Percentiles rank a stretch among this genome's conserved stretches.
These are phyloP conservation scores for Talaromyces sp. DNA, from an alignment of 2,329 filamentous ascomycete genomes.

Conservation along the genomic window DNA sequence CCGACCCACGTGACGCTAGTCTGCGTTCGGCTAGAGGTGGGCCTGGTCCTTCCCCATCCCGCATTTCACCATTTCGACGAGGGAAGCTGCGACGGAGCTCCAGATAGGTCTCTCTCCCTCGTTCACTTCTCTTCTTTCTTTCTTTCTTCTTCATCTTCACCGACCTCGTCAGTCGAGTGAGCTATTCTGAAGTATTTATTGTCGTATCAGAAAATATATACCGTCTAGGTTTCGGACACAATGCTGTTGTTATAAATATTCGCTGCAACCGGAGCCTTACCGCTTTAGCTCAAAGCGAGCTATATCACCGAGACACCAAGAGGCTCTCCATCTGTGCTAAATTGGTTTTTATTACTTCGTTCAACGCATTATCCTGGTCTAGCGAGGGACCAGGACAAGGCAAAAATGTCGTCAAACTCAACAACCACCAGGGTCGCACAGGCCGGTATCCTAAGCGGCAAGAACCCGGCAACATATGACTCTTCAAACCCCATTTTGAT, in stretches of 20 bases:
- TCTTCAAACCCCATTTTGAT: conserved; percentile 69
- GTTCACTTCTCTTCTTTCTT: background rate
- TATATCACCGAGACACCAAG: background rate
- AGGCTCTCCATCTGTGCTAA: background rate
- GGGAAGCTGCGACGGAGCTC: background rate
- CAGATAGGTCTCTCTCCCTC: background rate
- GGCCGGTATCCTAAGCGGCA: conserved; percentile 69
- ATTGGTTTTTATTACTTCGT: background rate
- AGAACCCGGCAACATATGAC: conserved; percentile 67
- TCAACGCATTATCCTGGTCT: no score
- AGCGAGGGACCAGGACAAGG: background rate
- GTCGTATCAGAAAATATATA: background rate
- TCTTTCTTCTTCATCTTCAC: background rate
- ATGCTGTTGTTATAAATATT: background rate
- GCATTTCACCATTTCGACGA: background rate
- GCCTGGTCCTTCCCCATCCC: background rate
- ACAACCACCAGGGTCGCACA: conserved; percentile 50
- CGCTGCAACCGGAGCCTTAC: background rate
- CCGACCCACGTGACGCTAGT: background rate
- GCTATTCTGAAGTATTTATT: background rate
- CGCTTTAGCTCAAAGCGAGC: background rate
- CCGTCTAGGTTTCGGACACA: background rate
- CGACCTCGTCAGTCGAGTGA: no score
- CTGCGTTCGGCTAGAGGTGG: background rate
- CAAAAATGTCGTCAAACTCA: conserved; percentile 27